Conservation (phyloP, 768 basidiomycete genomes). For the Hericium coralloides region DNA sequence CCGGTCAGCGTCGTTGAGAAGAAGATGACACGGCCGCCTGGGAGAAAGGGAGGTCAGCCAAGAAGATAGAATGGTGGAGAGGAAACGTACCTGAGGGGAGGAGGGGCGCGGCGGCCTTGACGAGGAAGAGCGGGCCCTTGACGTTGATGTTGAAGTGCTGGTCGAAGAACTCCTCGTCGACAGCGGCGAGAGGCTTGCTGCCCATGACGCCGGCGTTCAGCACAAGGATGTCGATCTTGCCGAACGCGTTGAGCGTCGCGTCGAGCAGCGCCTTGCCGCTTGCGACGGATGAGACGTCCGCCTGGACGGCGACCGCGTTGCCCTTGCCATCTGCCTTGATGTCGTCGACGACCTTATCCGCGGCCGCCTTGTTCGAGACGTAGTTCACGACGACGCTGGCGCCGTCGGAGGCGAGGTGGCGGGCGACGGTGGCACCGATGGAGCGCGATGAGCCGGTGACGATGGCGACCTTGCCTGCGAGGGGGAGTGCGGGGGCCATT, state of each 20-base stretch:
- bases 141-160: slow-evolving; percentile 45
- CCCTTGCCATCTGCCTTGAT: slow-evolving; percentile 35
- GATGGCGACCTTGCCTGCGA: slow-evolving; percentile 33
- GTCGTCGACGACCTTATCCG: slow-evolving; percentile 36
- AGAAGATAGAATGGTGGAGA: background rate
- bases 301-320: slow-evolving; percentile 41
- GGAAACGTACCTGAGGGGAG: slow-evolving; percentile 33
- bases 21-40: slow-evolving; percentile 48
- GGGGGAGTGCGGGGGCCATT: background rate
- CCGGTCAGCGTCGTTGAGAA: slow-evolving; percentile 43
- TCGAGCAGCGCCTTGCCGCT: slow-evolving; percentile 40
- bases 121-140: slow-evolving; percentile 49
- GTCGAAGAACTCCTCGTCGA: slow-evolving; percentile 46
- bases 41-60: background rate
- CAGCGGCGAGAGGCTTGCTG: slow-evolving; percentile 35
- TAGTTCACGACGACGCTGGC: slow-evolving; percentile 54
- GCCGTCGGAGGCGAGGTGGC: slow-evolving; percentile 44
- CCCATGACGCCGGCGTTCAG: slow-evolving; percentile 54
- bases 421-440: slow-evolving; percentile 49
- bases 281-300: slow-evolving; percentile 40
- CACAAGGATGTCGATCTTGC: slow-evolving; percentile 48
- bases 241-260: slow-evolving; percentile 38
- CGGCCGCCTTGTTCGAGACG: slow-evolving; percentile 30
- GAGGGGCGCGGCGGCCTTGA: slow-evolving; percentile 35
- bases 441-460: slow-evolving; percentile 54